Base-by-base conservation (phyloP, 768 basidiomycete genomes). In the Infundibulicybe gibba region DNA sequence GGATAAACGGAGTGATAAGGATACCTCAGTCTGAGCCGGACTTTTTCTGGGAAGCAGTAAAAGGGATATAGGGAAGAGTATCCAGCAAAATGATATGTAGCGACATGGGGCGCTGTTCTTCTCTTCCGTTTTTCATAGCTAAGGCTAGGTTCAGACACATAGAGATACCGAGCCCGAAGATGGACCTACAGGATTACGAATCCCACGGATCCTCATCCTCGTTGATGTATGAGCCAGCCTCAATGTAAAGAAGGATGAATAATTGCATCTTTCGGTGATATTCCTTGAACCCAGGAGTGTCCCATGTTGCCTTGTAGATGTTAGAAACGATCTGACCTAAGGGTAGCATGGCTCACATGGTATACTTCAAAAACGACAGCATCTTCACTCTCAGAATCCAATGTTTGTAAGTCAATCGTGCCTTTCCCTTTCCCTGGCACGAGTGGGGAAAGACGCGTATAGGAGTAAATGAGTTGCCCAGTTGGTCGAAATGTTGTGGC, bases 201-300 rank as follows among this genome's bases (percentile, higher is more conserved):
- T 97, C 92, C 95, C 95, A 98, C 1, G 77, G 74, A 16, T 93
- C 87, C 61, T 98, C 95, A 5, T 90, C 90, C 54, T 97, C 95
- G 57, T 86, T 81, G 54, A 99, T 90, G 64, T 93, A 98, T 11
- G 90, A 92, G 2, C 94, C 97, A 10, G 80, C 97, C 61, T 99
- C 97, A 56, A 99, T 93, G 67, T 91, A 97, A 5, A 99, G 72
- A 46, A 95, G 62, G 53, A 97, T 91, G 63, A 97, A 97, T 42
- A 97, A 61, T 65, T 98, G 97, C 88, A 97, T 95, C 45, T 81
- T 73, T 14, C 87, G 77, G 60, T 97, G 95, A 50, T 91, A 93
- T 64, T 95, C 92, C 60, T 74, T 76, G 68, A 97, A 98, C 11
- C 90, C 94, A 6, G 87, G 79, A 0, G 91, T 90, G 48, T 81